phyloP scores from a whole-genome alignment of 306 rosid species.

The Fagus sylvatica region DNA sequence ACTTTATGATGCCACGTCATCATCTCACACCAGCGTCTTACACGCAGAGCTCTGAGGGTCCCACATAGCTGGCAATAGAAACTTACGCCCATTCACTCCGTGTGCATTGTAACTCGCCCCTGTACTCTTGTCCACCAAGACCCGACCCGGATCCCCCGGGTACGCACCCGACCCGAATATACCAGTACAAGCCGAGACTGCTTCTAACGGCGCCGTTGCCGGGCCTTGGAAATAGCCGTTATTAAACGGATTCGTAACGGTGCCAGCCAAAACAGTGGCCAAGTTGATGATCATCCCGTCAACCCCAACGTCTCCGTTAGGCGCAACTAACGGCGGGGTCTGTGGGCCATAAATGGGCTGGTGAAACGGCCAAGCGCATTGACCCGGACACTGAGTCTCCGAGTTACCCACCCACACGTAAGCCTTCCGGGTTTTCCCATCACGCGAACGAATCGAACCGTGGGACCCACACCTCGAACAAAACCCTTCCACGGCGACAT shows the following conservation, averaged over 20 bases:
- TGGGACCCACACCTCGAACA: conserved; percentile 83
- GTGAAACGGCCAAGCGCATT: conserved; percentile 97
- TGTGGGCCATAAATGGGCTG: conserved; percentile 93
- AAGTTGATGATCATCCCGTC: conserved; percentile 90
- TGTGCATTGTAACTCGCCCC: conserved; percentile 85
- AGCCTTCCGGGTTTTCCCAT: conserved; percentile 39
- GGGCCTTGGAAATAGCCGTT: conserved; percentile 88
- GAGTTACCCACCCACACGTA: conserved; percentile 91
- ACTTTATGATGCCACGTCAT: conserved; percentile 12
- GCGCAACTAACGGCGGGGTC: conserved; percentile 74
- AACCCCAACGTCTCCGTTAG: conserved; percentile 89
- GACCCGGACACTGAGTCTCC: conserved; percentile 80
- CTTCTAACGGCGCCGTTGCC: conserved; percentile 76
- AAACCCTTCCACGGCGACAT: conserved; percentile 75
- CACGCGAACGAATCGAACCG: conserved; percentile 31
- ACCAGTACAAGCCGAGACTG: conserved; percentile 82
- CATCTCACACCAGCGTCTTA: conserved; percentile 59
- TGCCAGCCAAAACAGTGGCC: conserved; percentile 82
- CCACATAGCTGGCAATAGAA: conserved; percentile 90
- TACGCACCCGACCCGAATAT: conserved; percentile 75
- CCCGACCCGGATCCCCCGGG: conserved; percentile 82
- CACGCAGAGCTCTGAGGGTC: conserved; percentile 73
- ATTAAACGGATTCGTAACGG: conserved; percentile 85
- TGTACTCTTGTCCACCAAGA: conserved; percentile 41
- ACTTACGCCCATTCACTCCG: conserved; percentile 70